These are phyloP conservation scores for Brettanomyces nanus DNA, from an alignment of 805 yeast genomes.

Conservation along the genomic window DNA sequence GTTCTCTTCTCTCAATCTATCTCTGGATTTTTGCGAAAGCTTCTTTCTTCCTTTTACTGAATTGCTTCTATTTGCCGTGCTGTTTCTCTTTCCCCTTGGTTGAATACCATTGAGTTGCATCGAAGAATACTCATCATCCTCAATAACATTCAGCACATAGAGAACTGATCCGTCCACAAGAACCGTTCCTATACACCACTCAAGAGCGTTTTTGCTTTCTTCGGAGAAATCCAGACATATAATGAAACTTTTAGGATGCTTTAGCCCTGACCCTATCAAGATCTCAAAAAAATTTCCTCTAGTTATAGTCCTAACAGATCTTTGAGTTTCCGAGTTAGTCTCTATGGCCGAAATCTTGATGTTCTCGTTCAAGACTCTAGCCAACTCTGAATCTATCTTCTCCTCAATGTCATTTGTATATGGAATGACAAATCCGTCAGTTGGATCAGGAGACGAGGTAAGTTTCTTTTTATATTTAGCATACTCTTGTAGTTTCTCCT, in stretches of 20 bases:
- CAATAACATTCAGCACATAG: slow-evolving; percentile 58
- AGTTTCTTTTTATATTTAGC: slow-evolving; percentile 51
- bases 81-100: slow-evolving; percentile 9
- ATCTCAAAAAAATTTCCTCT: slow-evolving; percentile 58
- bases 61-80: slow-evolving; percentile 7
- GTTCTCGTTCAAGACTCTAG: slow-evolving; percentile 43
- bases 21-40: slow-evolving; percentile 20
- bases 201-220: slow-evolving; percentile 76
- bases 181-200: slow-evolving; percentile 83
- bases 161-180: slow-evolving; percentile 76
- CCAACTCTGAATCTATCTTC: slow-evolving; percentile 51
- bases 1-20: slow-evolving; percentile 32
- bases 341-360: slow-evolving; percentile 50
- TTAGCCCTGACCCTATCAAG: slow-evolving; percentile 11
- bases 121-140: slow-evolving; percentile 31
- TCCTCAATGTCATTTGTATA: slow-evolving; percentile 64
- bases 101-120: slow-evolving; percentile 30
- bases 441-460: slow-evolving; percentile 42
- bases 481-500: slow-evolving; percentile 47
- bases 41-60: slow-evolving; percentile 4
- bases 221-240: slow-evolving; percentile 78
- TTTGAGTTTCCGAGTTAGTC: slow-evolving; percentile 40
- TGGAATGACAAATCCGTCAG: slow-evolving; percentile 35
- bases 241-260: slow-evolving; percentile 49
- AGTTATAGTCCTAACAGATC: slow-evolving; percentile 64